Conservation (phyloP, 2,329 filamentous ascomycete species). For the Curvularia hawaiiensis region DNA sequence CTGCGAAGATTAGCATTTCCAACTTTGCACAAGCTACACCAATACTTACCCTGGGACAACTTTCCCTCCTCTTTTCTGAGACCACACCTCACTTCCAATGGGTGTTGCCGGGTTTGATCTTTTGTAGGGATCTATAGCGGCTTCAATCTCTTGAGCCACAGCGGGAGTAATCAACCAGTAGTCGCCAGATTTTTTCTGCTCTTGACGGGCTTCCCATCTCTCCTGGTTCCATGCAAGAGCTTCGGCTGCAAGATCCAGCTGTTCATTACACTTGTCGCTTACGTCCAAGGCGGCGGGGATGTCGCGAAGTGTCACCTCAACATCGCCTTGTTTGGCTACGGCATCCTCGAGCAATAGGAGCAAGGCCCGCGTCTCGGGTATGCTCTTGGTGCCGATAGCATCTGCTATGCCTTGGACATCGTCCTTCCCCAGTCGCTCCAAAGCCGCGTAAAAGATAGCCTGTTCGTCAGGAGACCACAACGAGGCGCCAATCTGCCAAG, state of each 20-base stretch:
- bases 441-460: constrained; percentile 66
- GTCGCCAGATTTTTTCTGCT: constrained; percentile 65
- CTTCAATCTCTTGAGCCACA: constrained; percentile 44
- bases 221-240: constrained; percentile 69
- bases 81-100: constrained; percentile 15
- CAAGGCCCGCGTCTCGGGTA: constrained; percentile 74
- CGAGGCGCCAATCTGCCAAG: constrained; percentile 69
- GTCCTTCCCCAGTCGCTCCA: constrained; percentile 68
- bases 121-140: constrained; percentile 21
- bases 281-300: constrained; percentile 77
- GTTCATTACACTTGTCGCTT: constrained; percentile 65
- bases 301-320: constrained; percentile 55
- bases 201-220: constrained; percentile 63
- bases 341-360: constrained; percentile 64
- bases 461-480: constrained; percentile 77
- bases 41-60: constrained; percentile 17
- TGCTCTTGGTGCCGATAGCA: constrained; percentile 72
- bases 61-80: constrained; percentile 9
- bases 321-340: constrained; percentile 44
- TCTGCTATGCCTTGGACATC: constrained; percentile 66
- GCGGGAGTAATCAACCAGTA: constrained; percentile 67
- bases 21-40: background rate
- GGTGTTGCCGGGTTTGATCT: constrained; percentile 25
- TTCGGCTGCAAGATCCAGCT: constrained; percentile 72
- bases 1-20: constrained; percentile 6